Base-by-base conservation (phyloP, 345 rosid species). In the Orychophragmus violaceus region DNA sequence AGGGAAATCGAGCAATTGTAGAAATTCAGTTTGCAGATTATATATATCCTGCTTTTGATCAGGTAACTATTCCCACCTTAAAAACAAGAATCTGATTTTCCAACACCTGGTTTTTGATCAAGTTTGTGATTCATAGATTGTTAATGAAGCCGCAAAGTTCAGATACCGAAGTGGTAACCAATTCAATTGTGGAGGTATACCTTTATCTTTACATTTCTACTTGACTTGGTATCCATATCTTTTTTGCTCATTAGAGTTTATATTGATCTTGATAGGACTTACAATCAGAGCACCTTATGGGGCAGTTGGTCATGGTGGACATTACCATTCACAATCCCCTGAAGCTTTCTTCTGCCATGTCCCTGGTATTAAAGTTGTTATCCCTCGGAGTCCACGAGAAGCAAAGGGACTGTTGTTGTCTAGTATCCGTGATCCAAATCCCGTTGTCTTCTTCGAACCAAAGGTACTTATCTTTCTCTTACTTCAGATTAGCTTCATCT, bases 341-440 rank as follows among this genome's bases (percentile, higher is more conserved):
- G 95, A 92, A 84, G 98, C 93, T 69, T 89, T 92, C 84, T 92
- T 93, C 55, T 88, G 98, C 69, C 98, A 90, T 64, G 92, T 88
- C 63, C 97, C 96, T 30, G 98, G 96, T 75, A 80, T 92, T 78
- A 92, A 92, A 85, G 96, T 92, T 80, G 95, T 92, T 59, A 83
- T 92, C 52, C 98, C 96, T 36, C 83, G 95, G 52, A 87, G 96
- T 69, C 98, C 98, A 42, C 56, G 59, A 10, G 85, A 92, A 69
- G 98, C 98, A 17, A 92, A 92, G 75, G 98, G 98, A n/a, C n/a
- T n/a, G n/a, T n/a, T n/a, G n/a, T n/a, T n/a, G n/a, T n/a, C n/a
- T n/a, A n/a, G n/a, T n/a, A n/a, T n/a, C n/a, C n/a, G n/a, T n/a
- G n/a, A 91, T 80, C 83, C 87, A 62, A 91, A 91, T 51, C 96